Evolutionary conservation across 2,329 filamentous ascomycete genomes (phyloP).

Genomic region (Aspergillus uvarum): DNA sequence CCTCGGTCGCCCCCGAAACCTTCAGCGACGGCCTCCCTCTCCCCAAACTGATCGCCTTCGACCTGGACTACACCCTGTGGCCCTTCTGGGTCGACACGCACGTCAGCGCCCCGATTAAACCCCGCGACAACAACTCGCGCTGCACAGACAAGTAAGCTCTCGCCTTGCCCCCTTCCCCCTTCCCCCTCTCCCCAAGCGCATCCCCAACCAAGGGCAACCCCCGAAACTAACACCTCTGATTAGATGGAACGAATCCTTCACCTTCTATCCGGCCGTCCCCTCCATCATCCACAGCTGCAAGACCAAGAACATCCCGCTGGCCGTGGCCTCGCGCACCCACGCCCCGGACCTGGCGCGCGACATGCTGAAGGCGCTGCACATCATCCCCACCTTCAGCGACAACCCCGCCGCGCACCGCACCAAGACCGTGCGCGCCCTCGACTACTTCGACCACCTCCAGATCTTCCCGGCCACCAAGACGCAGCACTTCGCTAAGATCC

Average conservation of each 20-base stretch:
- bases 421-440: constrained; percentile 51
- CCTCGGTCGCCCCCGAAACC: constrained; percentile 49
- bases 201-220: constrained; percentile 5
- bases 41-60: constrained; percentile 83
- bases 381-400: constrained; percentile 49
- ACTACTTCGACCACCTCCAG: constrained; percentile 58
- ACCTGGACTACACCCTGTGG: constrained; percentile 98
- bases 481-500: constrained; percentile 75
- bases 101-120: constrained; percentile 71
- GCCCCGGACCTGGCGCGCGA: constrained; percentile 78
- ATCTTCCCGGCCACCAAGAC: constrained; percentile 77
- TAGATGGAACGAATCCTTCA: constrained; percentile 63
- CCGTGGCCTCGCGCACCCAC: constrained; percentile 75
- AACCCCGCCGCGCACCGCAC: constrained; percentile 38
- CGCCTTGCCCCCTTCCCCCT: neutral
- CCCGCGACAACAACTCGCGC: constrained; percentile 54
- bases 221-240: constrained; percentile 10
- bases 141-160: constrained; percentile 42
- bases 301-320: constrained; percentile 58
- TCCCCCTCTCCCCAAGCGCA: neutral
- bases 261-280: constrained; percentile 71
- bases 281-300: constrained; percentile 63
- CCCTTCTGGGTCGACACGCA: constrained; percentile 98
- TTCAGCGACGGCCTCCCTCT: constrained; percentile 69
- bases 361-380: constrained; percentile 72